Evolutionary conservation across 2,329 filamentous ascomycete genomes (phyloP), one percentile per base, ranked within the genome.

Genomic region (Aspergillus eucalypticola): DNA sequence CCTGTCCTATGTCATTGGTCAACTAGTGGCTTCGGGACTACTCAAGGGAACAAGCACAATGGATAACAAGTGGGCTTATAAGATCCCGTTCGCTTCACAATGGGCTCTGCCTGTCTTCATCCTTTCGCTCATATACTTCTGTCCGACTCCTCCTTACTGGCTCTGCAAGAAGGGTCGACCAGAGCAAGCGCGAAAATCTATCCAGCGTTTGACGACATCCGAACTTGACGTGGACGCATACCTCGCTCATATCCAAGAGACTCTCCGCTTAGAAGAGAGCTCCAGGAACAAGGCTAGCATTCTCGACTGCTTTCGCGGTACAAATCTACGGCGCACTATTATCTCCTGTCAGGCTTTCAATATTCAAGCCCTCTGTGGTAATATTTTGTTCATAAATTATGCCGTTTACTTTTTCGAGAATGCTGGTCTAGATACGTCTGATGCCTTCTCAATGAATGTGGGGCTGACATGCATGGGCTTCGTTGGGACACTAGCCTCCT

Each of bases 61-160:
- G 27, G 61, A 67, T 1, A 79, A 80, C 57, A 65, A 82, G 58
- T 82, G 80, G 81, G 75, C 78, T 1, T 83, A 81, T 64, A 73
- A 78, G 7, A 81, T 83, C 52, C 81, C 81, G 1, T 83, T 81
- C 54, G 77, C 75, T 2, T 61, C 82, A 10, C 81, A 83, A 64
- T 81, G 80, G 80, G 78, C 78, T 66, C 82, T 79, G 77, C 79
- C 80, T 0, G 66, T 81, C 11, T 79, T 80, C 1, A 75, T 82
- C 8, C 66, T 78, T 23, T 67, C 80, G 35, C 78, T 76, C 8
- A 73, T 78, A 29, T 66, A 71, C 15, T 67, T 81, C 39, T 79
- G 79, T 3, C 79, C 79, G 0, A 79, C 81, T 62, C 80, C 74
- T 3, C 79, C 79, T n/a, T 79, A 78, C 78, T 81, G 79, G 79